Conservation (phyloP, 2,329 filamentous ascomycete genomes). For the Aspergillus aculeatus region DNA sequence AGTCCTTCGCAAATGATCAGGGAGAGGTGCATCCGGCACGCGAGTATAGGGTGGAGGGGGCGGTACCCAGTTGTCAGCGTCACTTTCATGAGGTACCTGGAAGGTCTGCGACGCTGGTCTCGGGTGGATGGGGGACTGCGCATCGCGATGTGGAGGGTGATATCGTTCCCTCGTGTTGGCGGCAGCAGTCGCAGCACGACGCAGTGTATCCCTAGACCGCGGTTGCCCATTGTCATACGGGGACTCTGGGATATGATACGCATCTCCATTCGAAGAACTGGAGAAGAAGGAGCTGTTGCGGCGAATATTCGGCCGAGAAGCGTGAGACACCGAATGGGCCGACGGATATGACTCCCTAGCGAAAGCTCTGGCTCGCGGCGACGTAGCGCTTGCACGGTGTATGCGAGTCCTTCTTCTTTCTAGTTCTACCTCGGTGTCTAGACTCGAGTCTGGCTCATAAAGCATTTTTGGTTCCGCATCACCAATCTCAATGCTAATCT, state of each 20-base stretch:
- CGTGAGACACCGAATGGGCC: constrained; percentile 18
- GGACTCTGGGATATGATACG: constrained; percentile 63
- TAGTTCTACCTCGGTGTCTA: constrained; percentile 76
- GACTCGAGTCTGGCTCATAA: constrained; percentile 70
- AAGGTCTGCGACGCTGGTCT: constrained; percentile 15
- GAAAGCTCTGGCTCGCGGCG: constrained; percentile 23
- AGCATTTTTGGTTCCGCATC: constrained; percentile 67
- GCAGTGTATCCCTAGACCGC: constrained; percentile 67
- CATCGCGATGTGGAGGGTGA: constrained; percentile 48
- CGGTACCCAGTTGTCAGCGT: constrained; percentile 85
- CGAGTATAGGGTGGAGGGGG: constrained; percentile 72
- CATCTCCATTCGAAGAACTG: constrained; percentile 26
- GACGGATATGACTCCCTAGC: constrained; percentile 26
- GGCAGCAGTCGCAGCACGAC: constrained; percentile 71
- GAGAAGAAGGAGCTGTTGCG: constrained; percentile 31
- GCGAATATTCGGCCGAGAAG: constrained; percentile 16
- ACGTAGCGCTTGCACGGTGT: constrained; percentile 51
- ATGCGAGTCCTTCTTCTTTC: constrained; percentile 72
- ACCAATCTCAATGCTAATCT: constrained; percentile 72
- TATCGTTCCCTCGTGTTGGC: constrained; percentile 69
- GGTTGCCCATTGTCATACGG: constrained; percentile 73
- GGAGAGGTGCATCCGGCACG: constrained; percentile 37
- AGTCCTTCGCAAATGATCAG: constrained; percentile 36
- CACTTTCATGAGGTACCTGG: constrained; percentile 79
- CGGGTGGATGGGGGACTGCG: constrained; percentile 44